Base-by-base conservation (phyloP, 768 basidiomycete genomes). In the Panus rudis region DNA sequence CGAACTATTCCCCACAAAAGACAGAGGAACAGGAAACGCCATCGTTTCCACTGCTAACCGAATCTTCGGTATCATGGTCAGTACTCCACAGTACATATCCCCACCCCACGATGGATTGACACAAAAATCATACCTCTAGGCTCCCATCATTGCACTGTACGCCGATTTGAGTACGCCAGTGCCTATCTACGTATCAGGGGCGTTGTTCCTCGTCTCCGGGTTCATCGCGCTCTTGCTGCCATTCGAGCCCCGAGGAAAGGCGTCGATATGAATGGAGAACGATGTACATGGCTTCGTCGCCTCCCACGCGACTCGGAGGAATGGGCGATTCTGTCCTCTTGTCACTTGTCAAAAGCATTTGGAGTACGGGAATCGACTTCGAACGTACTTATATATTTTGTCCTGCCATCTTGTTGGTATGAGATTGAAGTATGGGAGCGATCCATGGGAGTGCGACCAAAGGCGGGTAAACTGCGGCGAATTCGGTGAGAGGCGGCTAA, bases 31-130 rank as follows among this genome's bases (percentile, higher is more conserved):
- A 1, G 78, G 78, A 19, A 75, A 73, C 32, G 75, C 72, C 10
- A 61, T 79, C 25, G 72, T 73, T 19, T 64, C 75, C 2, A 63
- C 66, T 12, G 69, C 73, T 12, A 78, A 74, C 52, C 67, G 79
- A 14, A 52, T 82, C 30, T 78, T 78, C 43, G 79, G 80, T 19
- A 67, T 82, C 50, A 76, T 79, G 67, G 72, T 68, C 39, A 47
- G 72, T 56, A 20, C 51, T 37, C 7, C 24, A 11, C 4, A 37
- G 14, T 22, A 10, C 2, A 27, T 37, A 37, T n/a, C 16, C 21
- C n/a, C 6, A 39, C 12, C 28, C n/a, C n/a, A n/a, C n/a, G 16
- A 20, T 35, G 16, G 7, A 35, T 35, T 35, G 33, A 35, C 7
- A 17, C 16, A 20, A n/a, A n/a, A 17, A 35, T 37, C n/a, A 6